Percentiles rank a stretch among this genome's conserved stretches.
phyloP scores from a whole-genome alignment of 1,284 basidiomycete species.

The Sporisorium sorghi region DNA sequence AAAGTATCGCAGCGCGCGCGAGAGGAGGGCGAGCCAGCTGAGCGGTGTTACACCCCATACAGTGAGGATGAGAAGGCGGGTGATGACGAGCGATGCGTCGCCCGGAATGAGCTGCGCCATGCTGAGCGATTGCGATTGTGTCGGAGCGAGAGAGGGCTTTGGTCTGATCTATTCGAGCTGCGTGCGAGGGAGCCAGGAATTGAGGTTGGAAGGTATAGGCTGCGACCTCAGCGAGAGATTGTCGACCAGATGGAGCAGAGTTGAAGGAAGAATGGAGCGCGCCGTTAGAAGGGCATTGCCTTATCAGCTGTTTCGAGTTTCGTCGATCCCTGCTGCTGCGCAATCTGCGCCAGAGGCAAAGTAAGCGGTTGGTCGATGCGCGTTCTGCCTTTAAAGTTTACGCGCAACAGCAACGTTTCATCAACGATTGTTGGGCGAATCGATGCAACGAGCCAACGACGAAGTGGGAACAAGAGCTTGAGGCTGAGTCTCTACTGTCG shows the following conservation, averaged over 20 bases:
- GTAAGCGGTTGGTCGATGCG: too few species aligned
- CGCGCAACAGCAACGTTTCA: background rate
- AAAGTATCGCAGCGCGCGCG: conserved; percentile 19
- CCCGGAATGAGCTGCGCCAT: conserved; percentile 50
- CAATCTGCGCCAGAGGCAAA: too few species aligned
- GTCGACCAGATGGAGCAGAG: conserved; percentile 1
- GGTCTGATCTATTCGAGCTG: background rate
- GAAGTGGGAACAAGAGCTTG: background rate
- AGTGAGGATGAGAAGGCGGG: conserved; percentile 43
- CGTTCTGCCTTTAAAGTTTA: background rate
- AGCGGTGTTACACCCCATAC: conserved; percentile 60
- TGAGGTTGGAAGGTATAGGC: too few species aligned
- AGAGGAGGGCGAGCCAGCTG: conserved; percentile 48
- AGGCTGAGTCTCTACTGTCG: background rate
- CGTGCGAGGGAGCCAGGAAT: background rate
- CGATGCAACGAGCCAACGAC: background rate
- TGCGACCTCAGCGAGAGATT: background rate
- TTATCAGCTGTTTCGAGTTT: background rate
- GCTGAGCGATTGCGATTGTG: background rate
- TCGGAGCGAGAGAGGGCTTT: background rate
- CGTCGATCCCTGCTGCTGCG: too few species aligned
- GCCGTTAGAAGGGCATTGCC: background rate
- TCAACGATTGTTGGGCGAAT: background rate
- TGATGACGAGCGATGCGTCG: conserved; percentile 50
- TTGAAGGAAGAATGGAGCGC: too few species aligned